Evolutionary conservation across 2,329 filamentous ascomycete species (phyloP).

Genomic region (Rutstroemia sp.): DNA sequence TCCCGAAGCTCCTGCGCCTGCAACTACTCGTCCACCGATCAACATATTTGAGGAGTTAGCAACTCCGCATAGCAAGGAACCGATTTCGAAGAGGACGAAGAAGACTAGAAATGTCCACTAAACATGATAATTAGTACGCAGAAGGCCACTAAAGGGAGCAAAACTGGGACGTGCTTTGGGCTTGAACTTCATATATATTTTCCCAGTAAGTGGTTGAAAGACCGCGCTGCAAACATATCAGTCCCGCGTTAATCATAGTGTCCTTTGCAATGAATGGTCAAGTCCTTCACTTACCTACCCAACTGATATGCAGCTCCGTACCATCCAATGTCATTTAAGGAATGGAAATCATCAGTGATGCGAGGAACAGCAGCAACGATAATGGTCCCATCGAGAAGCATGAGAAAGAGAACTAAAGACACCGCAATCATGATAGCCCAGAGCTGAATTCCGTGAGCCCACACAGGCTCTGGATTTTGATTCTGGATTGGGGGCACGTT

Average conservation of each 20-base stretch:
- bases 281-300: background rate
- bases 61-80: background rate
- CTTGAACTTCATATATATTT: background rate
- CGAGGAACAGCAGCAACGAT: background rate
- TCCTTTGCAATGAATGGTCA: background rate
- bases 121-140: background rate
- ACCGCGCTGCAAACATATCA: background rate
- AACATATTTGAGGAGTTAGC: slow-evolving; percentile 22
- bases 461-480: background rate
- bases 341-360: background rate
- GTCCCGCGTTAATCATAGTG: background rate
- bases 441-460: slow-evolving; percentile 17
- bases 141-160: background rate
- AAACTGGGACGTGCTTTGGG: background rate
- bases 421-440: slow-evolving; percentile 22
- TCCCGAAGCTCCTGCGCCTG: background rate
- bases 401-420: slow-evolving; percentile 25
- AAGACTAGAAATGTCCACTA: background rate
- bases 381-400: slow-evolving; percentile 15
- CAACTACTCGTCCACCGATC: slow-evolving; percentile 1
- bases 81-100: background rate
- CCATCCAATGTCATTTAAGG: slow-evolving; percentile 1
- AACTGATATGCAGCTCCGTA: slow-evolving; percentile 1
- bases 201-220: background rate
- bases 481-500: background rate